Conservation (phyloP, 1,284 basidiomycete species). For the Clitocybe nebularis region DNA sequence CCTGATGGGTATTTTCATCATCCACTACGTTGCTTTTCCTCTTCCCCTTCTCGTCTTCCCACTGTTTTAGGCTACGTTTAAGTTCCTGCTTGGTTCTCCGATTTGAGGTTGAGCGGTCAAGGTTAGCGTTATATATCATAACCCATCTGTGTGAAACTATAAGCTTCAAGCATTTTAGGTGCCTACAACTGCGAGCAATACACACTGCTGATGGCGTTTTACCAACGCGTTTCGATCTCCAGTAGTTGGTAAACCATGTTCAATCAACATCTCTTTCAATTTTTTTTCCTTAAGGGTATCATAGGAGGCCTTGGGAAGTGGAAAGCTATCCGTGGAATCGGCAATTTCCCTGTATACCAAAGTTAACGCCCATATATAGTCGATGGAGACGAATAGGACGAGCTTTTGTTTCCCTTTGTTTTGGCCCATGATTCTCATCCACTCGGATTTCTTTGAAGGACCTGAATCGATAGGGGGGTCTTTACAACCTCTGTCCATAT, state of each 20-base stretch:
- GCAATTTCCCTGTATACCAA: slow-evolving; percentile 20
- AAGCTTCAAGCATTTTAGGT: slow-evolving; percentile 3
- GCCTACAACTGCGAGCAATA: slow-evolving; percentile 1
- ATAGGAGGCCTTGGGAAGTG: slow-evolving; percentile 65
- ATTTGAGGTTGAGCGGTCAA: slow-evolving; percentile 48
- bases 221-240: slow-evolving; percentile 53
- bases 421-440: slow-evolving; percentile 49
- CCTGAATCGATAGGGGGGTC: slow-evolving; percentile 19
- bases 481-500: slow-evolving; percentile 56
- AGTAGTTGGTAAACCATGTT: slow-evolving; percentile 44
- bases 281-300: slow-evolving; percentile 58
- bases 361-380: not conserved
- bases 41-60: slow-evolving; percentile 50
- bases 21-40: slow-evolving; percentile 40
- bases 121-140: slow-evolving; percentile 64
- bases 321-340: slow-evolving; percentile 35
- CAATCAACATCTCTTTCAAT: slow-evolving; percentile 52
- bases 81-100: slow-evolving; percentile 49
- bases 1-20: slow-evolving; percentile 46
- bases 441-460: slow-evolving; percentile 24
- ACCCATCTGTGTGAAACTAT: slow-evolving; percentile 50
- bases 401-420: slow-evolving; percentile 47
- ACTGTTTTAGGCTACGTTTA: slow-evolving; percentile 48
- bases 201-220: slow-evolving; percentile 58
- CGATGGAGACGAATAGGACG: slow-evolving; percentile 14